Evolutionary conservation across 2,329 filamentous ascomycete species (phyloP), one percentile per base, ranked within the genome.

Genomic region (Teratosphaeria destructans): DNA sequence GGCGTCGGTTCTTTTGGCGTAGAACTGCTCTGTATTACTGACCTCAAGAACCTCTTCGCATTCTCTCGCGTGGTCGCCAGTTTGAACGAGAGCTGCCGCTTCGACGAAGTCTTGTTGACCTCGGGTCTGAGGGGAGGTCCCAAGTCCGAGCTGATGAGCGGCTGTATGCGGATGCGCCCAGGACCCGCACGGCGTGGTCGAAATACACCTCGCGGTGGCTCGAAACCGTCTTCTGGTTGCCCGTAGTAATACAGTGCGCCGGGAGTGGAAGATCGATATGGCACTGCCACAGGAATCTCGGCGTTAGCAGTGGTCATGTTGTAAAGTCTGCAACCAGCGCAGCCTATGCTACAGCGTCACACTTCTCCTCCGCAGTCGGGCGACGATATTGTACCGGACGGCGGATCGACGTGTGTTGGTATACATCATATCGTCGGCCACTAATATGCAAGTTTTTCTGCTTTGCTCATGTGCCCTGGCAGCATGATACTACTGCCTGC

Each of bases 131-230:
- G 67, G 67, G 65, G 65, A 69, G 68, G 67, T 69, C 70, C 47
- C 66, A 65, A 62, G 62, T 78, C 78, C 70, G 62, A 76, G 52
- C 71, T 77, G 26, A 35, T 11, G 63, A 78, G 81, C 59, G 76
- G 78, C 60, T 75, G 75, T 61, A 83, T 82, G 68, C 81, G 79
- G 61, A 84, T 83, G 52, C 80, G 81, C 65, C 82, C 80, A 52
- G 80, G 81, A 67, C 81, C 75, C 64, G 79, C 77, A 60, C 72
- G 77, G 64, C 81, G 78, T 59, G 76, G 76, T 66, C 78, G 77
- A 68, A 81, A 82, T 64, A 77, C 73, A 34, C 55, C 19, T 14
- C 12, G 54, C 16, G 63, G 57, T 27, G 26, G 54, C 11, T 43
- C 54, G 52, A 52, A 12, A 19, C 60, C 57, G 59, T 60, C 16